Evolutionary conservation across 306 rosid species (phyloP).

Genomic region (Dryas octopetala): DNA sequence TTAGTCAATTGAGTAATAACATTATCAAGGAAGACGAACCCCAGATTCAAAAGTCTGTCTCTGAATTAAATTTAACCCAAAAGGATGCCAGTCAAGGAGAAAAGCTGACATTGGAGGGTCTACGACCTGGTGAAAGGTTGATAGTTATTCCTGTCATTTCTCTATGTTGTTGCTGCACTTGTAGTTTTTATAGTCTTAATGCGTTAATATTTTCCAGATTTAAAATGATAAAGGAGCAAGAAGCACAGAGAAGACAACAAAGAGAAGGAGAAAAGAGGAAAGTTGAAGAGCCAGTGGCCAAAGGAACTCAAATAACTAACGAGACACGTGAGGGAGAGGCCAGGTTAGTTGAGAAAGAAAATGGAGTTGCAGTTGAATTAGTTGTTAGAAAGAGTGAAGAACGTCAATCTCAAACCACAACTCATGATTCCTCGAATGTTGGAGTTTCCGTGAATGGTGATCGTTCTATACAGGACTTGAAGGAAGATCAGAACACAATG

Average conservation of each 20-base stretch:
- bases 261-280: conserved; percentile 78
- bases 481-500: conserved; percentile 42
- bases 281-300: conserved; percentile 54
- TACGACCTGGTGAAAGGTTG: conserved; percentile 82
- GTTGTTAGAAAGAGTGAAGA: conserved; percentile 33
- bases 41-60: conserved; percentile 45
- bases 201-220: conserved; percentile 54
- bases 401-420: conserved; percentile 31
- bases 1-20: conserved; percentile 44
- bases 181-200: conserved; percentile 24
- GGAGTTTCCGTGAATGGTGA: conserved; percentile 61
- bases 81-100: conserved; percentile 43
- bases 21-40: conserved; percentile 41
- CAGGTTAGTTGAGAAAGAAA: conserved; percentile 30
- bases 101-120: conserved; percentile 51
- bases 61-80: conserved; percentile 41
- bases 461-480: conserved; percentile 32
- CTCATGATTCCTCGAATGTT: conserved; percentile 38
- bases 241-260: conserved; percentile 56
- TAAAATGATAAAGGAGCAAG: conserved; percentile 81
- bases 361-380: conserved; percentile 39
- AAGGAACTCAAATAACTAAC: conserved; percentile 35
- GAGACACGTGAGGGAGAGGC: conserved; percentile 36
- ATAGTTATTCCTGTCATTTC: conserved; percentile 14
- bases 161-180: conserved; percentile 6